phyloP scores from a whole-genome alignment of 2,329 filamentous ascomycete species.

The Colletotrichum nymphaeae region DNA sequence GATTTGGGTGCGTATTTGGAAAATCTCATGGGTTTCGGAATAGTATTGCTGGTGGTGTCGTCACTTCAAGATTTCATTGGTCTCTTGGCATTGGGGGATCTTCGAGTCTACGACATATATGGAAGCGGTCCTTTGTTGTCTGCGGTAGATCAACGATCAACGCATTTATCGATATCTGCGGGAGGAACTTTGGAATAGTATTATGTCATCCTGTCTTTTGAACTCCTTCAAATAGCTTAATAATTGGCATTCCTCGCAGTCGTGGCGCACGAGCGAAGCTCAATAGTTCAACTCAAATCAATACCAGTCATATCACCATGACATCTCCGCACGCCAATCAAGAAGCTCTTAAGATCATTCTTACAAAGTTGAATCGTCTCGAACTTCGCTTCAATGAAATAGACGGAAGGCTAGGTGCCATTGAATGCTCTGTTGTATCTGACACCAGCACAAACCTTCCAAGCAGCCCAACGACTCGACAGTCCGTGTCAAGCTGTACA shows the following conservation, averaged over 20 bases:
- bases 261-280: no score
- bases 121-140: background rate
- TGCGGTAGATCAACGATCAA: background rate
- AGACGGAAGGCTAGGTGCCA: background rate
- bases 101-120: background rate
- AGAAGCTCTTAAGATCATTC: constrained; percentile 24
- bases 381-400: constrained; percentile 19
- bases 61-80: background rate
- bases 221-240: background rate
- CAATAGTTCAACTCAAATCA: no score
- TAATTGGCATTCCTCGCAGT: background rate
- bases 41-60: background rate
- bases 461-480: background rate
- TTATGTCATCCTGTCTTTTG: background rate
- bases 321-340: constrained; percentile 14
- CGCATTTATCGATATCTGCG: background rate
- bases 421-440: constrained; percentile 14
- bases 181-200: background rate
- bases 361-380: constrained; percentile 20
- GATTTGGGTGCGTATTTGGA: background rate
- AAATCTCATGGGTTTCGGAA: background rate
- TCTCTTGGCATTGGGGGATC: background rate
- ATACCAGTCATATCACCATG: background rate
- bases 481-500: background rate
- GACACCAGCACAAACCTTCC: background rate